Evolutionary conservation across 805 yeast genomes (phyloP), one percentile per base, ranked within the genome.

Genomic region (Starmerella apis): DNA sequence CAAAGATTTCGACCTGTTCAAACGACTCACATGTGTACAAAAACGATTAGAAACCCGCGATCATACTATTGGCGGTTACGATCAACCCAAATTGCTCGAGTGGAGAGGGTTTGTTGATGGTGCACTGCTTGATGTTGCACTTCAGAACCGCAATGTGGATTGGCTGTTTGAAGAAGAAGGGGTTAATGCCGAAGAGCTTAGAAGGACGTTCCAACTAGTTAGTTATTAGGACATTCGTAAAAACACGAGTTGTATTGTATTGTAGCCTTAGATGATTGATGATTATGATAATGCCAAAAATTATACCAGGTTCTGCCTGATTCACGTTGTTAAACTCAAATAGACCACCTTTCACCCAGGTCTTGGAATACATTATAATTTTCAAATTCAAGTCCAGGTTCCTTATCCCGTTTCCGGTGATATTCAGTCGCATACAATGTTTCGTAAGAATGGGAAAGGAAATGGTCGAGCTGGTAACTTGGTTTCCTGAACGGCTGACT

Each of bases 391-490:
- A 87, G 67, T 0, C 92, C 83, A 3, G 92, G 83, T 23, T 57
- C 61, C 10, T 57, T 56, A 46, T 65, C 59, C 32, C 68, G 61
- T 35, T 56, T 59, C 36, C 70, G 60, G 10, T 50, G 52, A 46
- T 58, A 48, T 58, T 81, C 79, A 4, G 80, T 77, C 43, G 58
- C 62, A 58, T 81, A 81, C 63, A 85, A 71, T 64, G 59, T 83
- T 70, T 74, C 71, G 63, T 88, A 92, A 50, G 81, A 79, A 86
- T 95, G 90, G 65, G 88, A 95, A 60, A 92, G 68, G 70, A 92
- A 92, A 63, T 92, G 97, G 64, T 92, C 98, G 73, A 92, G 72
- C 64, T 84, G 84, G 65, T 92, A 92, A 59, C 77, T 77, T 50
- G 83, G 80, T 64, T 92, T 92, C 62, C 81, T 77, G 69, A 61